Evolutionary conservation across 352 stramenopile genomes (phyloP), one percentile per base, ranked within the genome.

Genomic region (Pythium periplocum): DNA sequence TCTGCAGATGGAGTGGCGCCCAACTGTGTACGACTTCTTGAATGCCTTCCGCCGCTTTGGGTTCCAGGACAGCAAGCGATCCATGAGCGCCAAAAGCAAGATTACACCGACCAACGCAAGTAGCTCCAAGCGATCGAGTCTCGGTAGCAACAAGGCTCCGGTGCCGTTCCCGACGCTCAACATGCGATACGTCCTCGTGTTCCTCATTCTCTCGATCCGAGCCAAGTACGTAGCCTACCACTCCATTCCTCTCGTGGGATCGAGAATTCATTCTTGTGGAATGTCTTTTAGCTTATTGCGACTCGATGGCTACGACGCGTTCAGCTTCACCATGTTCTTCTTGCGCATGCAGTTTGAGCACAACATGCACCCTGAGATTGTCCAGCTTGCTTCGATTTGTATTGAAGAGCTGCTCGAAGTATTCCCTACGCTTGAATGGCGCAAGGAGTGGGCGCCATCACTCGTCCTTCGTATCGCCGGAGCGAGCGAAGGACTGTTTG

Each of bases 251-350:
- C 17, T 26, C 17, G 17, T 26, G 17, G 17, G 17, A 26, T 26
- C 17, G 17, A 26, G 17, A 26, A 26, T 26, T 26, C 17, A 26
- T 26, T 26, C 17, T 26, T 26, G 17, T 26, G 17, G 17, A 26
- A 26, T 26, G 17, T 26, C 17, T 26, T 26, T 26, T 55, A 71
- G 64, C 4, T 60, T 73, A 41, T 62, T 93, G 9, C 73, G 54
- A 8, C 61, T 88, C 32, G 73, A 88, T 45, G 75, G 75, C 7
- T 90, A 90, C 57, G 83, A 93, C 47, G 75, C 79, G 7, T 90
- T 90, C 62, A 87, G 78, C 61, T 89, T 88, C 57, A 89, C 77
- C 6, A 89, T 91, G 70, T 93, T 93, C 45, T 90, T 93, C 52
- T 51, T 93, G 44, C 80, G 81, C 12, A 91, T 93, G 78, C 83